Evolutionary conservation across 352 stramenopile genomes (phyloP), one percentile per base, ranked within the genome.

Genomic region (Pythium volutum): DNA sequence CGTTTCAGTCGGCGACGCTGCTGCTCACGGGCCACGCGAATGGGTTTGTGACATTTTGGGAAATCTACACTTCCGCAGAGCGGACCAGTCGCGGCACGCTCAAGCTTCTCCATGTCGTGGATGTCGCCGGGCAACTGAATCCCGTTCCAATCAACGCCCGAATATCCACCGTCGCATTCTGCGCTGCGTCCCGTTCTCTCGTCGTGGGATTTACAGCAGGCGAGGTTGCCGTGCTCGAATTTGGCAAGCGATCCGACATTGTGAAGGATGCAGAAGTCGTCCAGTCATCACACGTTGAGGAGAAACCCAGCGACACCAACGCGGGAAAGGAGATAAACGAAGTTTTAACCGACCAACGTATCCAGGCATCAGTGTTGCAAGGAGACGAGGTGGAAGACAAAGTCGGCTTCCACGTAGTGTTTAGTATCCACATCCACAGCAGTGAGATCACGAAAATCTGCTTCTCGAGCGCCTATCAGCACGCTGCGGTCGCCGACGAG

Each of bases 1-100:
- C 70, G 39, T 75, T 61, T 4, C 68, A 75, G 38, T 84, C 80
- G 27, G 74, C 66, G 15, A 80, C 74, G 27, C 56, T 91, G 22
- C 3, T 93, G 8, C 27, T 91, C 22, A 88, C 81, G 12, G 81
- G 70, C 2, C 81, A 91, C 55, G 59, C 59, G 8, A 81, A 88
- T 51, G 78, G 80, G 5, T 56, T 48, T 27, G 75, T 90, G 22
- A 42, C 83, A 5, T 81, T 93, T 36, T 91, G 84, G 81, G 84
- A 90, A 51, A 49, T 78, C 9, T 56, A 76, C 20, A 51, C 71
- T n/a, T 71, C 79, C 18, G 62, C 69, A 0, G 77, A 93, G 26
- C 69, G 62, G 4, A 27, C 70, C 3, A 90, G 84, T 64, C 81
- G 76, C 29, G 84, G 84, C 25, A 56, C 66, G 5, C 59, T 92